A percentile compares a stretch with the other conserved stretches of the same genome.
Conservation (phyloP, 2,329 filamentous ascomycete genomes). For the Phaeosphaeria sp. region DNA sequence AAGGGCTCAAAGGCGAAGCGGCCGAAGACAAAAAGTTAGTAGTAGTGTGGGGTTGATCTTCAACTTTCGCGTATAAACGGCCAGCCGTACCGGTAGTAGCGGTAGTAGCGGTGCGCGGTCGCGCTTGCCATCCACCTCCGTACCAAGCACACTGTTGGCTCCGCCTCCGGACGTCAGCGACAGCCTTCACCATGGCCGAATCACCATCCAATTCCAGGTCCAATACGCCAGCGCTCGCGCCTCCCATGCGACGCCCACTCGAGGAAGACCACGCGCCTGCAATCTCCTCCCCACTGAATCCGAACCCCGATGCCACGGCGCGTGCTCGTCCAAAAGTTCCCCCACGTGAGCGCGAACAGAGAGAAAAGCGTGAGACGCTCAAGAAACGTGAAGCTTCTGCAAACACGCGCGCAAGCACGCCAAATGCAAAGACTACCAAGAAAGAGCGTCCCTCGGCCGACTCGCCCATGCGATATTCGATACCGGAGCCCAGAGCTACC, state of each 20-base stretch:
- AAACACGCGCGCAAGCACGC: conserved; percentile 46
- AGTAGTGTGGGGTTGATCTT: conserved; percentile 16
- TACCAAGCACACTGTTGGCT: neutral
- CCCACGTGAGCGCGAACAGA: conserved; percentile 51
- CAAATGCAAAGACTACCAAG: conserved; percentile 47
- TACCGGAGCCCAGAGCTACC: conserved; percentile 53
- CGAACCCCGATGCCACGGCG: conserved; percentile 57
- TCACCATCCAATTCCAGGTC: conserved; percentile 42
- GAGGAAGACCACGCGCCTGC: conserved; percentile 74
- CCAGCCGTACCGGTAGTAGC: no score
- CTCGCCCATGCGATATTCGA: conserved; percentile 59
- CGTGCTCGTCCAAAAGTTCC: conserved; percentile 52
- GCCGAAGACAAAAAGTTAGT: conserved; percentile 11
- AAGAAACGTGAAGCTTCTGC: conserved; percentile 60
- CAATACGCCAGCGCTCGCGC: conserved; percentile 43
- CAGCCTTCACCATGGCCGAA: conserved; percentile 41
- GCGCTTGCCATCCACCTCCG: conserved; percentile 7
- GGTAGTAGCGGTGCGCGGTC: conserved; percentile 10
- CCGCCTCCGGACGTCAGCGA: neutral
- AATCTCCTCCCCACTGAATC: conserved; percentile 76
- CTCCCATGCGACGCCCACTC: conserved; percentile 68
- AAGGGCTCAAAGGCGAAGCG: neutral
- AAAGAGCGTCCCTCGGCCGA: conserved; percentile 46
- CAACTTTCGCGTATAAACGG: conserved; percentile 14
- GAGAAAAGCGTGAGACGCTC: conserved; percentile 60